phyloP scores from a whole-genome alignment of 306 rosid genomes.

The Calophaca sinica region DNA sequence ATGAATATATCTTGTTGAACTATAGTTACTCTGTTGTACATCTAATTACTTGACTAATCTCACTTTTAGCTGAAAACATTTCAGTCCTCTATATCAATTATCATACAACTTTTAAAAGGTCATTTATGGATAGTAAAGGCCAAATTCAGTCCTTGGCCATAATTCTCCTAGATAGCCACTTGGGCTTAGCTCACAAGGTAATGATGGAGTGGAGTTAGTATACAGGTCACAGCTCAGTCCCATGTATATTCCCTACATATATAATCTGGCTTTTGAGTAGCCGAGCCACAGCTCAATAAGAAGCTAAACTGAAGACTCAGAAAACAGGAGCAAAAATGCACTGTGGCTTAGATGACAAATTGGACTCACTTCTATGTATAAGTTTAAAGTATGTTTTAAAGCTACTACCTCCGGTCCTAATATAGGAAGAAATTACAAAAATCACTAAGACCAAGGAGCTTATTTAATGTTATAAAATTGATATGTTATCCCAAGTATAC shows the following conservation, averaged over 20 bases:
- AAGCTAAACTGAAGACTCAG: slow-evolving; percentile 19
- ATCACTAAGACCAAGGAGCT: too few relatives aligned
- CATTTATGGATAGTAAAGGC: neutral
- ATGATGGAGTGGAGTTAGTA: neutral
- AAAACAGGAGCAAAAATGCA: neutral
- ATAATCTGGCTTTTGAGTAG: neutral
- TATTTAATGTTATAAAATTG: too few relatives aligned
- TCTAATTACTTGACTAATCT: too few relatives aligned
- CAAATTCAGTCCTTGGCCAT: slow-evolving; percentile 33
- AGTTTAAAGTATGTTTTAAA: slow-evolving; percentile 30
- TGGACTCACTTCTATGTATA: neutral
- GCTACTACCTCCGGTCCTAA: neutral
- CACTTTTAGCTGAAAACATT: too few relatives aligned
- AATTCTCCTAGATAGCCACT: slow-evolving; percentile 9
- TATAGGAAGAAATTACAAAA: too few relatives aligned
- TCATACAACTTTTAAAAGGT: neutral
- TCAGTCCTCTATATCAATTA: too few relatives aligned
- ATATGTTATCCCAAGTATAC: too few relatives aligned
- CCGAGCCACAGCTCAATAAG: neutral
- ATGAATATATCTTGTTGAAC: slow-evolving; percentile 29
- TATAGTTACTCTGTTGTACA: too few relatives aligned
- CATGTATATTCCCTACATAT: slow-evolving; percentile 6
- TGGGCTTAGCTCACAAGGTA: neutral
- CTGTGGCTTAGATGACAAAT: neutral
- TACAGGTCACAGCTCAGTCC: neutral